phyloP scores from a whole-genome alignment of 345 rosid genomes.

The Salix koriyanagi region DNA sequence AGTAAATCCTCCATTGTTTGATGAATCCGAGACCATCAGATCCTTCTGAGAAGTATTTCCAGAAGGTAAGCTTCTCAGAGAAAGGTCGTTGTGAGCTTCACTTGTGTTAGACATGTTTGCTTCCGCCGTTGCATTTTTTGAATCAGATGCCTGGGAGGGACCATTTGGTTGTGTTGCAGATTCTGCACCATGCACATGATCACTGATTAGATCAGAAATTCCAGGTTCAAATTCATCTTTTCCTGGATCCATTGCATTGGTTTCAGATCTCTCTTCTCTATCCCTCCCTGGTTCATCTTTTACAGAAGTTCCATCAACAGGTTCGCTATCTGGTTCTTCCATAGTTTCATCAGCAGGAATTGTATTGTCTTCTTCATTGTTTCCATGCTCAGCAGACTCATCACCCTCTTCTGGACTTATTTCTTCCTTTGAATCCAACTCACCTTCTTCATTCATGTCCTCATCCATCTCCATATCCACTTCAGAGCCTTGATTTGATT shows the following conservation, averaged over 20 bases:
- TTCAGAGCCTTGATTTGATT: conserved; percentile 40
- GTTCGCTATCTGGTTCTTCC: conserved; percentile 41
- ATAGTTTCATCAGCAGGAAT: conserved; percentile 43
- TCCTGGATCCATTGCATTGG: conserved; percentile 32
- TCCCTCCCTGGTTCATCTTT: conserved; percentile 35
- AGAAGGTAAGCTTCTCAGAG: conserved; percentile 46
- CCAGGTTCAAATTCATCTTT: conserved; percentile 37
- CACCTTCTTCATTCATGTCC: conserved; percentile 40
- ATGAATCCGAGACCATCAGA: conserved; percentile 40
- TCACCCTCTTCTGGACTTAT: conserved; percentile 38
- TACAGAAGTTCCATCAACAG: conserved; percentile 37
- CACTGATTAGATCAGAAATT: conserved; percentile 32
- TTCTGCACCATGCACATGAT: conserved; percentile 41
- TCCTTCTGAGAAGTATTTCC: conserved; percentile 48
- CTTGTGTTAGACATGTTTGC: conserved; percentile 37
- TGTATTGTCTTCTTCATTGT: conserved; percentile 30
- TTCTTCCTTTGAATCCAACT: conserved; percentile 46
- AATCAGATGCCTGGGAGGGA: conserved; percentile 38
- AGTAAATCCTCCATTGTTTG: conserved; percentile 46
- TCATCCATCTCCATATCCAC: conserved; percentile 50
- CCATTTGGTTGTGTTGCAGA: conserved; percentile 52
- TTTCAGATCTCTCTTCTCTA: conserved; percentile 37
- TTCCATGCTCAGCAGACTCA: conserved; percentile 37
- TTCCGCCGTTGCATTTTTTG: conserved; percentile 47
- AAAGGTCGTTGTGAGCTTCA: conserved; percentile 40